phyloP scores from a whole-genome alignment of 2,329 filamentous ascomycete species.

The Aschersonia sp. region DNA sequence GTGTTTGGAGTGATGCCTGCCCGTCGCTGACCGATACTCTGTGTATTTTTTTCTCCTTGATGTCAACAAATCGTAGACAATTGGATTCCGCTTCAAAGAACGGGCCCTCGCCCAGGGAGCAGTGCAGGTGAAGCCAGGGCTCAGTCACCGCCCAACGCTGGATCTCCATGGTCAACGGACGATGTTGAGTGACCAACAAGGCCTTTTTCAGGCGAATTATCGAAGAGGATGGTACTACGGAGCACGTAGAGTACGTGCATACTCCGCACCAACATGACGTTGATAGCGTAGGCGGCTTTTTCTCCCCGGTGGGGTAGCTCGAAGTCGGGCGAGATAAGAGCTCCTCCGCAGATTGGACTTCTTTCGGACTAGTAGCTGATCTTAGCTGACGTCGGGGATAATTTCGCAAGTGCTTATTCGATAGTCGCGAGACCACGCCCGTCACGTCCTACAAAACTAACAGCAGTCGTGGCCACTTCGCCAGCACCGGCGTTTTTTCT shows the following conservation, averaged over 20 bases:
- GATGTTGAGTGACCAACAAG: no score
- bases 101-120: constrained; percentile 58
- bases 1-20: constrained; percentile 46
- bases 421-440: background rate
- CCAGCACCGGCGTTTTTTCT: no score
- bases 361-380: background rate
- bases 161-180: background rate
- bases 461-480: background rate
- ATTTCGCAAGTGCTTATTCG: background rate
- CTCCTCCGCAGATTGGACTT: background rate
- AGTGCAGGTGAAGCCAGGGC: constrained; percentile 46
- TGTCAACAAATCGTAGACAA: constrained; percentile 66
- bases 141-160: constrained; percentile 32
- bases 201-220: no score
- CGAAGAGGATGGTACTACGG: no score
- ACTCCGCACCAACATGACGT: no score
- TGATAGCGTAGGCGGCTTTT: no score
- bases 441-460: background rate
- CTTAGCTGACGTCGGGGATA: background rate
- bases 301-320: background rate
- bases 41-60: constrained; percentile 63
- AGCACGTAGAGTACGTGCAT: no score
- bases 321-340: background rate
- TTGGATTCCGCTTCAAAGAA: constrained; percentile 55
- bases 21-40: constrained; percentile 51